Percentiles rank a stretch among this genome's conserved stretches.
Conservation (phyloP, 352 stramenopile species). For the Albugo candida region DNA sequence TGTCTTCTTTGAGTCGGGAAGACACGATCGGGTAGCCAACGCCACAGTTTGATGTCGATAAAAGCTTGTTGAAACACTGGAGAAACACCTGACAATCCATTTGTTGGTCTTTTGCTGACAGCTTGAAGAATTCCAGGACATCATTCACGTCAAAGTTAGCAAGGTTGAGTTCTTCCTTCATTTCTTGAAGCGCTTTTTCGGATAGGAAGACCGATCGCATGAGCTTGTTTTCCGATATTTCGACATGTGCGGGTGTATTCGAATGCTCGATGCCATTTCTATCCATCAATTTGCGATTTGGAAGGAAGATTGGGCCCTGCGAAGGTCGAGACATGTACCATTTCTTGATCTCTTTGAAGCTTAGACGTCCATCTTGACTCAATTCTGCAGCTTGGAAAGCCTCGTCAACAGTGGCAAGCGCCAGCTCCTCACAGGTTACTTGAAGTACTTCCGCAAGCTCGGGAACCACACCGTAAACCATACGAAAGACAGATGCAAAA, state of each 20-base stretch:
- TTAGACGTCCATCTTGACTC: constrained; percentile 19
- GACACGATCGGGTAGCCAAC: not conserved
- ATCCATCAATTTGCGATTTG: constrained; percentile 5
- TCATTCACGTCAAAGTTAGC: constrained; percentile 68
- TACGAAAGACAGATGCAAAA: constrained; percentile 60
- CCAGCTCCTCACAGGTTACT: constrained; percentile 53
- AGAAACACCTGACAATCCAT: constrained; percentile 63
- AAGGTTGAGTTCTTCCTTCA: constrained; percentile 65
- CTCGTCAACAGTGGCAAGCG: constrained; percentile 38
- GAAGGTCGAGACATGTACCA: constrained; percentile 8
- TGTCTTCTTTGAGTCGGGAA: too few relatives aligned
- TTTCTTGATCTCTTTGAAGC: constrained; percentile 9
- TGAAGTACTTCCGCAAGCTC: constrained; percentile 16
- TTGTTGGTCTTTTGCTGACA: constrained; percentile 32
- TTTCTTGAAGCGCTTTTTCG: constrained; percentile 32
- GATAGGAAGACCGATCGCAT: constrained; percentile 3
- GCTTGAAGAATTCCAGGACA: constrained; percentile 73
- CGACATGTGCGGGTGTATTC: constrained; percentile 4
- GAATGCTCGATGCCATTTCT: constrained; percentile 2
- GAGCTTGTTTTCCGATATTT: not conserved
- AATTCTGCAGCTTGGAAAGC: constrained; percentile 37
- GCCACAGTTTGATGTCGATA: constrained; percentile 11
- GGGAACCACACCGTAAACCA: constrained; percentile 56
- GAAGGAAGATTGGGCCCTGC: constrained; percentile 11
- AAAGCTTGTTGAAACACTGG: constrained; percentile 66